Evolutionary conservation across 768 basidiomycete genomes (phyloP), one percentile per base, ranked within the genome.

Genomic region (Psilocybe cyanescens): DNA sequence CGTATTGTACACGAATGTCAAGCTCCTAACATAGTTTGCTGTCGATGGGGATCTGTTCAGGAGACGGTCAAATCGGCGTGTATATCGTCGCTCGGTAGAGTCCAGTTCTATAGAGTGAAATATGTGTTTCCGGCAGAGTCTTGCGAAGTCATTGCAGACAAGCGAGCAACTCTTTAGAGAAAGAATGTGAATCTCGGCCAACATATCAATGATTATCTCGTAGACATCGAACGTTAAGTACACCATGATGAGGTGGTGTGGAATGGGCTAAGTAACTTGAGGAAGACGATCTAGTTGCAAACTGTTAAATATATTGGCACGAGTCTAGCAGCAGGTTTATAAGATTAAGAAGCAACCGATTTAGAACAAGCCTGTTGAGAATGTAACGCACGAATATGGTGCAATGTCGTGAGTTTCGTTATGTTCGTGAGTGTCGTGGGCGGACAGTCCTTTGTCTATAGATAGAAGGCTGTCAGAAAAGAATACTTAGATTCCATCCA

Each of bases 81-180:
- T 30, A 24, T 53, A 59, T 33, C 19, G 31, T 9, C 19, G 17
- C 30, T 31, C 45, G 17, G 28, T n/a, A 16, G 60, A 33, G 31
- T 65, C 58, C 9, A 68, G 60, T 8, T 35, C 46, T 8, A 68
- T 57, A 4, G 28, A 44, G n/a, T 41, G 30, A 48, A 68, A 68
- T 24, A 68, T 50, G 50, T 65, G 60, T 57, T 58, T 61, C 33
- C 60, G 57, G 47, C 64, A 64, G 9, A 65, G 54, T 3, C 29
- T 29, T 8, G 30, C 33, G 37, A 68, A 60, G 31, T 51, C 53
- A 24, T 28, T 51, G 52, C 62, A 65, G 3, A 55, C 60, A 0
- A 61, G 57, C 16, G 64, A 57, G 50, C 62, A 64, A 8, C 33
- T 28, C 19, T 60, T 60, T 35, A 68, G 28, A 14, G 67, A 45